Evolutionary conservation across 2,329 filamentous ascomycete genomes (phyloP).

Genomic region (Sporothrix pseudoabietina): DNA sequence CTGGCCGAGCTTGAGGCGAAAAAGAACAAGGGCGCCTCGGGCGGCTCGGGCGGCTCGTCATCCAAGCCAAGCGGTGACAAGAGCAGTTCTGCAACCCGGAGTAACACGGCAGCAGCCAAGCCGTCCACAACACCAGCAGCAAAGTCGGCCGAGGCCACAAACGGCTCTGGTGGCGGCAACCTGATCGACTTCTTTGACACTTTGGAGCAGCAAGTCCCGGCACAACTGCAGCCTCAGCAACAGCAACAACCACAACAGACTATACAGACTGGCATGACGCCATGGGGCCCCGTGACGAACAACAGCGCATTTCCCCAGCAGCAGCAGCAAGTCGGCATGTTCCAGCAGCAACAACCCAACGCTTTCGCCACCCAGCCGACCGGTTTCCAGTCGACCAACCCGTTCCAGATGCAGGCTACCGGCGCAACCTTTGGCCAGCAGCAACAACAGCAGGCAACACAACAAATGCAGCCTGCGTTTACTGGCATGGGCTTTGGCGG

Average conservation of each 20-base stretch:
- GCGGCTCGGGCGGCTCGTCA: slow-evolving; percentile 44
- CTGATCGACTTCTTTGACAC: slow-evolving; percentile 94
- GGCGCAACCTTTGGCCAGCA: slow-evolving; percentile 38
- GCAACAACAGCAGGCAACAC: slow-evolving; percentile 40
- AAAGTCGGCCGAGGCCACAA: slow-evolving; percentile 54
- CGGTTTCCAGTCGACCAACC: slow-evolving; percentile 46
- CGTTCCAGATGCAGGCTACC: slow-evolving; percentile 47
- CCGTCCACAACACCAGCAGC: slow-evolving; percentile 39
- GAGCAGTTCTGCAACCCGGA: slow-evolving; percentile 22
- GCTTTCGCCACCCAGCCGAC: slow-evolving; percentile 46
- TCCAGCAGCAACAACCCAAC: slow-evolving; percentile 40
- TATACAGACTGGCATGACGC: slow-evolving; percentile 42
- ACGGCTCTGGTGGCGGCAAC: slow-evolving; percentile 67
- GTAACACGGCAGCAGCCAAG: slow-evolving; percentile 45
- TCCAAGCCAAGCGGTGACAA: slow-evolving; percentile 39
- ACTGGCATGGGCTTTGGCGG: slow-evolving; percentile 82
- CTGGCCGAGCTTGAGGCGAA: slow-evolving; percentile 79
- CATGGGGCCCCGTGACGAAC: slow-evolving; percentile 43
- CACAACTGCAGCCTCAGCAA: slow-evolving; percentile 50
- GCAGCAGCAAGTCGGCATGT: slow-evolving; percentile 41
- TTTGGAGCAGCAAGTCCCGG: slow-evolving; percentile 81
- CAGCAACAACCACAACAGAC: slow-evolving; percentile 28
- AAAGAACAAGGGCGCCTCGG: slow-evolving; percentile 51
- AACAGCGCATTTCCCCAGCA: slow-evolving; percentile 39
- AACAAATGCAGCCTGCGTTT: slow-evolving; percentile 52